phyloP scores from a whole-genome alignment of 2,329 filamentous ascomycete species.

The Botrytis squamosa region DNA sequence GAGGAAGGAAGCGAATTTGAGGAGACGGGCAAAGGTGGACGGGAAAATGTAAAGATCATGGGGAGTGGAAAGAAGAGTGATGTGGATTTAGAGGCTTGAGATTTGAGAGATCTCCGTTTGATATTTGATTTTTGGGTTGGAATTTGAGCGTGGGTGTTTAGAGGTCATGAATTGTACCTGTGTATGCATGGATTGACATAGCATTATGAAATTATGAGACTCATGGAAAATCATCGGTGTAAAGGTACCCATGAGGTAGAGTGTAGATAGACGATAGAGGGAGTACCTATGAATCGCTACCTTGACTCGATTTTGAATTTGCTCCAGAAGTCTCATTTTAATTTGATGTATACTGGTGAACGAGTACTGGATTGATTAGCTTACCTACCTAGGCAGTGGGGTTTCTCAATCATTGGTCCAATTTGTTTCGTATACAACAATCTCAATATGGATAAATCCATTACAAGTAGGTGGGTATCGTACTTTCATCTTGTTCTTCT shows the following conservation, averaged over 20 bases:
- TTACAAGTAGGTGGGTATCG: not conserved
- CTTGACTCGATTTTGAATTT: not conserved
- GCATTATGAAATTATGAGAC: not conserved
- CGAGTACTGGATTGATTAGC: not conserved
- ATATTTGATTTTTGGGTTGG: not conserved
- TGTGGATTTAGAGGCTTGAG: constrained; percentile 14
- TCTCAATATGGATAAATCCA: not conserved
- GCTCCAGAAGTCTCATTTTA: not conserved
- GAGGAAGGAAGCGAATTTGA: constrained; percentile 28
- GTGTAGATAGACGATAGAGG: not conserved
- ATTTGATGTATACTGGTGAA: not conserved
- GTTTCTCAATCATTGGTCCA: not conserved
- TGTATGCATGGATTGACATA: not conserved
- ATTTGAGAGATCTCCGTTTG: not conserved
- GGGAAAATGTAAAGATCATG: not conserved
- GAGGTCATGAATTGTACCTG: not conserved
- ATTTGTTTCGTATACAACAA: not conserved
- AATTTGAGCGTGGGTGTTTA: not conserved
- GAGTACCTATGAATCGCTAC: not conserved
- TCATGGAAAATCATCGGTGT: not conserved
- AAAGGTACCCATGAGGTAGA: not conserved
- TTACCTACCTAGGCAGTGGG: not conserved
- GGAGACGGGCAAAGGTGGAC: not conserved
- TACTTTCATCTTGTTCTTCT: not conserved
- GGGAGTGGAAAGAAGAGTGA: constrained; percentile 6